A percentile compares a stretch with the other conserved stretches of the same genome.
Evolutionary conservation across 495 filamentous ascomycete genomes (phyloP).

Genomic region (Lasiosphaeria hispida): DNA sequence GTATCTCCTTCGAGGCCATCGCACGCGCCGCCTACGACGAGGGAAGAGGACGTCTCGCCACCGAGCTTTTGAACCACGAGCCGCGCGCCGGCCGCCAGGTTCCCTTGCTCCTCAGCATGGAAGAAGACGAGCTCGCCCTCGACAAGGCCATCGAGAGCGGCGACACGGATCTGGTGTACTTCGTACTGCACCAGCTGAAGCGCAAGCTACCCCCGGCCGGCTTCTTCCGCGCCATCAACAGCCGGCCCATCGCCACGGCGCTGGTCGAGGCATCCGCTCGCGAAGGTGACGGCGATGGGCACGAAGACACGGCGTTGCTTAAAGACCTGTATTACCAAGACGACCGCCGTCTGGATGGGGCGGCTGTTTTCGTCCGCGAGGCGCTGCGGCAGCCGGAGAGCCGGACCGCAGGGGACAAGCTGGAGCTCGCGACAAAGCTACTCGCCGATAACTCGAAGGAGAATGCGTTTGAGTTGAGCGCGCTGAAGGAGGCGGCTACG

Average conservation of each 20-base stretch:
- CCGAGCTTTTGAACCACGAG: conserved; percentile 87
- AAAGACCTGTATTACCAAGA: conserved; percentile 99
- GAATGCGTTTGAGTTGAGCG: conserved; percentile 66
- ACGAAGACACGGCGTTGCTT: conserved; percentile 74
- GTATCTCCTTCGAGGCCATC: conserved; percentile 92
- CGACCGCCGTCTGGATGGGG: conserved; percentile 85
- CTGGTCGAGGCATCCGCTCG: conserved; percentile 80
- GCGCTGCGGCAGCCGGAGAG: conserved; percentile 65
- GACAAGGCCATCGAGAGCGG: conserved; percentile 97
- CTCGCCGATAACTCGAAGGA: conserved; percentile 79
- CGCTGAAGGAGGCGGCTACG: conserved; percentile 71
- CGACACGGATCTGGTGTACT: conserved; percentile 87
- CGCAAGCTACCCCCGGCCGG: conserved; percentile 84
- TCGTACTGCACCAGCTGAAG: conserved; percentile 83
- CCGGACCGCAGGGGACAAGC: conserved; percentile 67
- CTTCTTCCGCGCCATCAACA: conserved; percentile 92
- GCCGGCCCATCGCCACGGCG: conserved; percentile 80
- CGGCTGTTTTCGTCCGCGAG: conserved; percentile 81
- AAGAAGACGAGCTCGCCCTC: conserved; percentile 90
- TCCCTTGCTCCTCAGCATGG: conserved; percentile 89
- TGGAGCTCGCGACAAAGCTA: conserved; percentile 77
- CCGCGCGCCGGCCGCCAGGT: conserved; percentile 92
- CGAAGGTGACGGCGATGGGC: conserved; percentile 26
- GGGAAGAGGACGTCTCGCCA: conserved; percentile 81
- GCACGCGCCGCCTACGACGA: conserved; percentile 95